Percentiles rank a stretch among this genome's conserved stretches.
phyloP scores from a whole-genome alignment of 306 rosid species.

The Medicago ruthenica region DNA sequence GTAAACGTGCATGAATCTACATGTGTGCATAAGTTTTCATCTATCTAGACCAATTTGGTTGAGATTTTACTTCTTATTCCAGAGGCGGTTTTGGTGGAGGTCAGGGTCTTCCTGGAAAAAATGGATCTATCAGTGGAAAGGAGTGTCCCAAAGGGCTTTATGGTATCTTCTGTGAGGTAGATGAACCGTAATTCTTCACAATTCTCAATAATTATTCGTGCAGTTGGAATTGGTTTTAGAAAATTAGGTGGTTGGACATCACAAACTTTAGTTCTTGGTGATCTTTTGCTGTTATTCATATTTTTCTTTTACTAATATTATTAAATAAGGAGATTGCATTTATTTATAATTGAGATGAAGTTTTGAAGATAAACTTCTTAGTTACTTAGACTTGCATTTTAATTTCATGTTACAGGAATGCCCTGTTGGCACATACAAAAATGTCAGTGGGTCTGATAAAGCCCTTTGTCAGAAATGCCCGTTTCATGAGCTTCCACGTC shows the following conservation, averaged over 20 bases:
- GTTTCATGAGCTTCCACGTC: constrained; percentile 70
- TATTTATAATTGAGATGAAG: constrained; percentile 17
- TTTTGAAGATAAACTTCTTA: constrained; percentile 17
- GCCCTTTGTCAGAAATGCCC: constrained; percentile 77
- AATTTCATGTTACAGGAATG: constrained; percentile 74
- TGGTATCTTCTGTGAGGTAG: constrained; percentile 92
- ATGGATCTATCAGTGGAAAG: constrained; percentile 81
- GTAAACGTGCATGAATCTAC: background rate
- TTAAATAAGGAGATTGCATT: constrained; percentile 8
- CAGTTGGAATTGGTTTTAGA: constrained; percentile 26
- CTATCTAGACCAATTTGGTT: constrained; percentile 20
- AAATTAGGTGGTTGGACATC: constrained; percentile 30
- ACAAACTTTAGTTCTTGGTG: constrained; percentile 26
- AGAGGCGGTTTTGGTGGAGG: constrained; percentile 95
- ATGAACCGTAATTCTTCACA: constrained; percentile 36
- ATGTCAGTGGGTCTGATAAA: constrained; percentile 78
- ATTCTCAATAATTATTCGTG: constrained; percentile 25
- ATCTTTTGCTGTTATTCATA: constrained; percentile 11
- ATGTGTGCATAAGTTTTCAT: constrained; percentile 22
- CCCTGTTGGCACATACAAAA: constrained; percentile 93
- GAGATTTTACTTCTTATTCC: constrained; percentile 42
- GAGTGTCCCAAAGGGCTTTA: constrained; percentile 89
- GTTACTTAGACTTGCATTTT: constrained; percentile 36
- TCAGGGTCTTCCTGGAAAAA: constrained; percentile 78
- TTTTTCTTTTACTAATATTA: constrained; percentile 31